These are phyloP conservation scores for Curvularia spicifera DNA, from an alignment of 2,329 filamentous ascomycete genomes.

Conservation along the genomic window DNA sequence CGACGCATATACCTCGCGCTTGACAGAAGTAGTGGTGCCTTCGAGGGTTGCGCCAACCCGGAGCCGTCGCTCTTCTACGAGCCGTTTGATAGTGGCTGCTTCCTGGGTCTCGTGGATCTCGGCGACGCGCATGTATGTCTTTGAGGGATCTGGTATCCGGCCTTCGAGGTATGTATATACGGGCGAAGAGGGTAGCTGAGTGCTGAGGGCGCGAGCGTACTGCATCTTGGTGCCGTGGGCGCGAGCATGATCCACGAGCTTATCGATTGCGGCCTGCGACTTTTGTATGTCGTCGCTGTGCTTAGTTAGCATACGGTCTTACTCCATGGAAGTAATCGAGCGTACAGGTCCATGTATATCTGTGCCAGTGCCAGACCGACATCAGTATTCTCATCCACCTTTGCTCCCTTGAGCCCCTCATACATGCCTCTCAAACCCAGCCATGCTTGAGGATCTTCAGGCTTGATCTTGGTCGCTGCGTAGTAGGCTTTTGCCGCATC, in stretches of 20 bases:
- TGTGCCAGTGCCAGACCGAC: constrained; percentile 76
- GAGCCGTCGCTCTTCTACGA: constrained; percentile 88
- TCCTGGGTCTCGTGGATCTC: constrained; percentile 86
- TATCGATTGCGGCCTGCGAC: constrained; percentile 73
- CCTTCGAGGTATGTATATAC: constrained; percentile 86
- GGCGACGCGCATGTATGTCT: constrained; percentile 81
- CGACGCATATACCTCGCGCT: constrained; percentile 77
- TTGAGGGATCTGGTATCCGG: constrained; percentile 76
- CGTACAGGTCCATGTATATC: constrained; percentile 65
- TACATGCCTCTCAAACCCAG: constrained; percentile 87
- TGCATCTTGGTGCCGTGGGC: constrained; percentile 74
- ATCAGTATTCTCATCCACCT: constrained; percentile 75
- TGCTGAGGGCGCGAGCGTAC: constrained; percentile 75
- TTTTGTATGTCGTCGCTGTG: constrained; percentile 63
- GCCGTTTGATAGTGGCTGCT: constrained; percentile 84
- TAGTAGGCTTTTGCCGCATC: constrained; percentile 80
- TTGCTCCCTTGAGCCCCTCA: constrained; percentile 73
- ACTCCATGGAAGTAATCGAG: no score
- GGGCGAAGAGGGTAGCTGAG: constrained; percentile 79
- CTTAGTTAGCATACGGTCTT: constrained; percentile 15
- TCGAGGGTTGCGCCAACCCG: constrained; percentile 82
- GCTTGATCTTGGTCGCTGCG: constrained; percentile 73
- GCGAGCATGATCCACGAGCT: constrained; percentile 76
- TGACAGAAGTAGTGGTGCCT: constrained; percentile 86
- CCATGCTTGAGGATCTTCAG: constrained; percentile 83